These are phyloP conservation scores for Daldinia sp. DNA, from an alignment of 2,329 filamentous ascomycete genomes.

Conservation along the genomic window DNA sequence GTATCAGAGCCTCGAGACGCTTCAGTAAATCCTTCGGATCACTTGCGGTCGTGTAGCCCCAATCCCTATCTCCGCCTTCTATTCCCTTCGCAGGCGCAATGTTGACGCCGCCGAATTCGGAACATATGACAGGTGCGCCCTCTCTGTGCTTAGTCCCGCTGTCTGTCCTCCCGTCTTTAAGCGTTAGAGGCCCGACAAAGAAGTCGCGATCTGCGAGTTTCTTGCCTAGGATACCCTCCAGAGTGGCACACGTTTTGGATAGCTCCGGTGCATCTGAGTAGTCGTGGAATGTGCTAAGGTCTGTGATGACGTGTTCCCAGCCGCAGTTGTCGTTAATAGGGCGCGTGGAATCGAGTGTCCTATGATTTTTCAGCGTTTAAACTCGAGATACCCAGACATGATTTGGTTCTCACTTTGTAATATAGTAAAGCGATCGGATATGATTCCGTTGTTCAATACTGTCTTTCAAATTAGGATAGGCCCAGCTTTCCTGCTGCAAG, in stretches of 20 bases:
- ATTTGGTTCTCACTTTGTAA: conserved; percentile 66
- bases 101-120: conserved; percentile 77
- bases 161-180: conserved; percentile 37
- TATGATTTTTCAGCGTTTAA: conserved; percentile 33
- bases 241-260: conserved; percentile 63
- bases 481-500: conserved; percentile 65
- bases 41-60: conserved; percentile 76
- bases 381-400: not conserved
- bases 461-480: conserved; percentile 68
- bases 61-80: conserved; percentile 62
- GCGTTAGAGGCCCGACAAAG: conserved; percentile 63
- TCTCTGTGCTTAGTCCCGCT: conserved; percentile 65
- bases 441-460: conserved; percentile 72
- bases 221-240: conserved; percentile 65
- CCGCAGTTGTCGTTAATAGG: conserved; percentile 79
- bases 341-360: conserved; percentile 69
- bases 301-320: conserved; percentile 75
- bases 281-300: conserved; percentile 76
- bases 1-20: conserved; percentile 69
- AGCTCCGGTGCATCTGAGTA: conserved; percentile 71
- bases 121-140: conserved; percentile 72
- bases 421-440: conserved; percentile 71
- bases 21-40: conserved; percentile 70
- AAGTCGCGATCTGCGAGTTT: conserved; percentile 65
- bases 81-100: conserved; percentile 63